Base-by-base conservation (phyloP, 108 stramenopile genomes). In the Cyclostephanos tholiformis region DNA sequence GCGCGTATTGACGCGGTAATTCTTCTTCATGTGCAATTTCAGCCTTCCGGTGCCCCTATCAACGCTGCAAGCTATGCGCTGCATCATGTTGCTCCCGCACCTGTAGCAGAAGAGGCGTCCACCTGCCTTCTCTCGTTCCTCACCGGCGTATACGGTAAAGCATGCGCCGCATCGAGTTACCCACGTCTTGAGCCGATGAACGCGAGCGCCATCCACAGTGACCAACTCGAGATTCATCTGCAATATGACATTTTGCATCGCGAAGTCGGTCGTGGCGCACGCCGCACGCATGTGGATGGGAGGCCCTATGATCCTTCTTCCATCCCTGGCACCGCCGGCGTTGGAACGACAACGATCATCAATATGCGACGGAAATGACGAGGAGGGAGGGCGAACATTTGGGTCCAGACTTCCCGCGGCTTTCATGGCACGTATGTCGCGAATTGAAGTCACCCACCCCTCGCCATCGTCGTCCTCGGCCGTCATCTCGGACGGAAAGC, bases 231-330 rank as follows among this genome's bases (percentile, higher is more conserved):
- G 82, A 55, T 95, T 95, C 96, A 99, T 96, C 85, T 97, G 97
- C 19, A 99, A 76, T 23, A 99, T 76, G 3, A 99, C 98, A 83
- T 99, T 99, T 78, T 99, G 99, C 98, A 98, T 98, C 48, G 97
- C 97, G 77, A 97, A 99, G 82, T 99, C 99, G 29, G 97, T 96
- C 19, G 99, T 99, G 35, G 96, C 92, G 82, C 98, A 98, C 11
- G 96, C 97, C 23, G 91, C 73, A 29, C 95, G 85, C 73, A 80
- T 81, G 4, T 69, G 69, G 14, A 72, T 70, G 25, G 87, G 88
- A 23, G 90, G 92, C 1, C 64, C 68, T 32, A 51, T 65, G 30
- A 77, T 69, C 41, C 63, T 77, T 36, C 36, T 50, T n/a, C n/a
- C n/a, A 16, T 72, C 29, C 17, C 30, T 53, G 0, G 29, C 30